Evolutionary conservation across 2,329 filamentous ascomycete genomes (phyloP).

Genomic region (Venturia carpophila): DNA sequence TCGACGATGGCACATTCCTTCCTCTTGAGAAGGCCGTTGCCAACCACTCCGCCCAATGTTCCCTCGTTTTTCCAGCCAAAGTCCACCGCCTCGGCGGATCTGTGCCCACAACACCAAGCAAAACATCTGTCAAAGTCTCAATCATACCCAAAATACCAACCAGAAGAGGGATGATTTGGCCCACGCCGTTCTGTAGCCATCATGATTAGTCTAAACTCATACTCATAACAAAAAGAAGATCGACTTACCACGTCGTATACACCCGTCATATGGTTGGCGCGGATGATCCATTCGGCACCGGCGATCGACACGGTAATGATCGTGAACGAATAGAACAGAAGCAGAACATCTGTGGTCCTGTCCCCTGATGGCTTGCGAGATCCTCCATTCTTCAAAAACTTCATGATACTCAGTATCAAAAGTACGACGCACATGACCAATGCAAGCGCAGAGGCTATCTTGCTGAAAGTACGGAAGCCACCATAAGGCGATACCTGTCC

Average conservation of each 20-base stretch:
- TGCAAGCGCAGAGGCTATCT: background rate
- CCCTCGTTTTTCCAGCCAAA: background rate
- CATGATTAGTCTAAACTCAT: background rate
- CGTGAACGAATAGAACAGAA: background rate
- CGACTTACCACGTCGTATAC: background rate
- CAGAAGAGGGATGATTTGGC: background rate
- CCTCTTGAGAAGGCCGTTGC: background rate
- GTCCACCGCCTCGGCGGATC: background rate
- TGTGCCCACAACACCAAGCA: background rate
- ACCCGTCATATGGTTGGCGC: constrained; percentile 1
- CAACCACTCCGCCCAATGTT: background rate
- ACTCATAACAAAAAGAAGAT: background rate
- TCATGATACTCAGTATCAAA: background rate
- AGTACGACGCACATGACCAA: background rate
- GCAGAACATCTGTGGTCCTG: background rate
- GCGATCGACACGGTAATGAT: constrained; percentile 4
- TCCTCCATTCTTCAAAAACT: background rate
- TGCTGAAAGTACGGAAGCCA: background rate
- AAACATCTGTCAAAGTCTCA: constrained; percentile 9
- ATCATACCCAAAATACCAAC: constrained; percentile 3
- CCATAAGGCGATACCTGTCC: constrained; percentile 9
- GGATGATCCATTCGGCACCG: constrained; percentile 4
- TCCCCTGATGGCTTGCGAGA: background rate
- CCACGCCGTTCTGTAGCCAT: background rate
- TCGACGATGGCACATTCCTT: background rate